Evolutionary conservation across 2,329 filamentous ascomycete species (phyloP).

Genomic region (Stemphylium vesicarium): DNA sequence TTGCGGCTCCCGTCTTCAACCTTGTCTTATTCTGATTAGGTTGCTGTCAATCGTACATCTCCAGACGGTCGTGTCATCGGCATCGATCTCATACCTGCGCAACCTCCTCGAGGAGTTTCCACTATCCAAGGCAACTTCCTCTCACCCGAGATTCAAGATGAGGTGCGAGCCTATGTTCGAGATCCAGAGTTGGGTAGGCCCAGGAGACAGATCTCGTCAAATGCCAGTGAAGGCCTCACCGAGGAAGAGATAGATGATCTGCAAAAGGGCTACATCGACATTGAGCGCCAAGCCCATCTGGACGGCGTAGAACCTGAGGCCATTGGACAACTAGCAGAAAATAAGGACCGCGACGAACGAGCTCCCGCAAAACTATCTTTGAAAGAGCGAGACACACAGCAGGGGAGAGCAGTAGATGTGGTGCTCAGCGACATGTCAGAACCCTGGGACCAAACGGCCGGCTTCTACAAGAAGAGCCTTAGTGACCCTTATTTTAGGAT

Average conservation of each 20-base stretch:
- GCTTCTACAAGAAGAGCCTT: constrained; percentile 84
- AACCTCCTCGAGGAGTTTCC: constrained; percentile 89
- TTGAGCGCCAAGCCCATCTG: constrained; percentile 60
- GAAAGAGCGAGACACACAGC: constrained; percentile 46
- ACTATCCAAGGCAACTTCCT: constrained; percentile 96
- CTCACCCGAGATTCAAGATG: constrained; percentile 71
- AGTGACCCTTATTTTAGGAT: constrained; percentile 97
- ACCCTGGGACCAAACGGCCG: constrained; percentile 84
- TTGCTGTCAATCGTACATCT: constrained; percentile 78
- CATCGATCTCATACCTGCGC: constrained; percentile 91
- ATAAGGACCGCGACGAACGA: constrained; percentile 29
- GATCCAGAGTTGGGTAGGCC: constrained; percentile 66
- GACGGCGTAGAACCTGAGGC: constrained; percentile 32
- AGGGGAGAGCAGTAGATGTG: constrained; percentile 77
- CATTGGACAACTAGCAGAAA: constrained; percentile 18
- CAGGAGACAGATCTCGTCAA: constrained; percentile 38
- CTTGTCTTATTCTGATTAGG: constrained; percentile 56
- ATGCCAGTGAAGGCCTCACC: constrained; percentile 37
- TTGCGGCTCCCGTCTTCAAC: neutral
- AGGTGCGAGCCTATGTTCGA: constrained; percentile 77
- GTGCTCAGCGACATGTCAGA: constrained; percentile 99
- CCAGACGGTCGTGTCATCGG: constrained; percentile 83
- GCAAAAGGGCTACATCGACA: constrained; percentile 68
- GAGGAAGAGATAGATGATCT: constrained; percentile 51
- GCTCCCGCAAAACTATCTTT: constrained; percentile 35